phyloP scores from a whole-genome alignment of 2,329 filamentous ascomycete species.

The Byssothecium circinans region DNA sequence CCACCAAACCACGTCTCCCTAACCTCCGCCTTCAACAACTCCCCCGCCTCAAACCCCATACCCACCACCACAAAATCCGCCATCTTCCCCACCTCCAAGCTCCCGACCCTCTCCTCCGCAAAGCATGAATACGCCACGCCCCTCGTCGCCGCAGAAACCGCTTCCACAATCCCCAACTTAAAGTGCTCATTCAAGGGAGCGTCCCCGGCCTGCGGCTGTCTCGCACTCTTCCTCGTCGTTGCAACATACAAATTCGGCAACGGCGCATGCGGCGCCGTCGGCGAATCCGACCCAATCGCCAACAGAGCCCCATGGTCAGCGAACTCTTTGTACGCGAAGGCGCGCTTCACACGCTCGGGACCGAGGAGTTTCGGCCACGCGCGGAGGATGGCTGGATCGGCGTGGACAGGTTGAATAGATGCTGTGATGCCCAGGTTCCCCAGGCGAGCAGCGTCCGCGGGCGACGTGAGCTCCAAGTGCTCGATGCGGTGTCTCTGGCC shows the following conservation, averaged over 20 bases:
- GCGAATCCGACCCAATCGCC: conserved; percentile 62
- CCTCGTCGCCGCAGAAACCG: conserved; percentile 56
- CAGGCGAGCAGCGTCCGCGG: conserved; percentile 58
- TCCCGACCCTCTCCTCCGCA: conserved; percentile 58
- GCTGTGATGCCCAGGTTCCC: conserved; percentile 71
- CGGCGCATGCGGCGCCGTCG: conserved; percentile 59
- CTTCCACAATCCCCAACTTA: conserved; percentile 56
- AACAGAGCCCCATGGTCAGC: conserved; percentile 56
- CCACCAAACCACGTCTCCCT: conserved; percentile 60
- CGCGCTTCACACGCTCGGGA: conserved; percentile 55
- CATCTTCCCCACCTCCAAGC: conserved; percentile 54
- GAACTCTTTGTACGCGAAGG: conserved; percentile 67
- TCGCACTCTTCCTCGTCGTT: conserved; percentile 59
- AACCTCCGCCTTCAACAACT: conserved; percentile 51
- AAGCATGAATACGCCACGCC: conserved; percentile 63
- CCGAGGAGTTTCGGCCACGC: conserved; percentile 64
- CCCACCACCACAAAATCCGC: conserved; percentile 63
- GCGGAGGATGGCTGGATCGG: conserved; percentile 68
- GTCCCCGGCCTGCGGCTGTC: conserved; percentile 48
- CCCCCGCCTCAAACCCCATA: conserved; percentile 53
- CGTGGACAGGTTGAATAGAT: conserved; percentile 90
- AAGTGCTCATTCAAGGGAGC: conserved; percentile 57
- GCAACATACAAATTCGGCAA: conserved; percentile 62
- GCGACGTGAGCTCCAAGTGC: conserved; percentile 63
- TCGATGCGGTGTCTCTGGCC: conserved; percentile 63